Evolutionary conservation across 2,329 filamentous ascomycete genomes (phyloP).

Genomic region (Helicocarpus griseus): DNA sequence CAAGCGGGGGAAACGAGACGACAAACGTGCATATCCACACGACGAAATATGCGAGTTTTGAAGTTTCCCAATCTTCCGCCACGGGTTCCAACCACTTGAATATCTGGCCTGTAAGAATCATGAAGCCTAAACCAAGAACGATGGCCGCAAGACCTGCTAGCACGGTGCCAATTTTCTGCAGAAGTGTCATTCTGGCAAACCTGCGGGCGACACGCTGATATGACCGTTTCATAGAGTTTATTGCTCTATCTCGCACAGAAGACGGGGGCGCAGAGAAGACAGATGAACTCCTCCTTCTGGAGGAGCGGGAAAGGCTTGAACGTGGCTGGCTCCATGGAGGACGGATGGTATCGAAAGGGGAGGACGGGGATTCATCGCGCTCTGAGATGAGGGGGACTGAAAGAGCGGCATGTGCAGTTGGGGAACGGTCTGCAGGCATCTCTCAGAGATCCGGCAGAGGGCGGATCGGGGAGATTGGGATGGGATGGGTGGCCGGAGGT

Average conservation of each 20-base stretch:
- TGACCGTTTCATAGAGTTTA: conserved; percentile 27
- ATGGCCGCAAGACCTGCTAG: conserved; percentile 42
- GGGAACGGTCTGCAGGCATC: conserved; percentile 42
- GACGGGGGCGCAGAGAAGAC: conserved; percentile 24
- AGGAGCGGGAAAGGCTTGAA: conserved; percentile 17
- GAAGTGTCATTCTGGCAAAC: conserved; percentile 34
- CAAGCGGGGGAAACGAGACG: conserved; percentile 75
- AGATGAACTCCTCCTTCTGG: conserved; percentile 28
- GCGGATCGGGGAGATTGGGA: background rate
- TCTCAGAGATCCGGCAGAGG: conserved; percentile 5
- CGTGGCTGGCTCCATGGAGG: conserved; percentile 45
- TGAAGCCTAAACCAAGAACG: conserved; percentile 54
- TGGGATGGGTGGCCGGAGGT: background rate
- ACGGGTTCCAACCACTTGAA: conserved; percentile 65
- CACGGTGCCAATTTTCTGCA: conserved; percentile 53
- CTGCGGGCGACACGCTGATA: conserved; percentile 24
- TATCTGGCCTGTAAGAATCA: conserved; percentile 70
- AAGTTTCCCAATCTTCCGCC: conserved; percentile 65
- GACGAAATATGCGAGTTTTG: conserved; percentile 62
- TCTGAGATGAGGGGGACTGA: conserved; percentile 36
- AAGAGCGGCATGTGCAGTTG: conserved; percentile 44
- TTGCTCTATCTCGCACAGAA: conserved; percentile 28
- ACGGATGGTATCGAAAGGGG: conserved; percentile 33
- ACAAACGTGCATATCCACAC: conserved; percentile 65
- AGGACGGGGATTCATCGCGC: conserved; percentile 36